phyloP scores from a whole-genome alignment of 2,329 filamentous ascomycete genomes.

The Calonectria naviculata region DNA sequence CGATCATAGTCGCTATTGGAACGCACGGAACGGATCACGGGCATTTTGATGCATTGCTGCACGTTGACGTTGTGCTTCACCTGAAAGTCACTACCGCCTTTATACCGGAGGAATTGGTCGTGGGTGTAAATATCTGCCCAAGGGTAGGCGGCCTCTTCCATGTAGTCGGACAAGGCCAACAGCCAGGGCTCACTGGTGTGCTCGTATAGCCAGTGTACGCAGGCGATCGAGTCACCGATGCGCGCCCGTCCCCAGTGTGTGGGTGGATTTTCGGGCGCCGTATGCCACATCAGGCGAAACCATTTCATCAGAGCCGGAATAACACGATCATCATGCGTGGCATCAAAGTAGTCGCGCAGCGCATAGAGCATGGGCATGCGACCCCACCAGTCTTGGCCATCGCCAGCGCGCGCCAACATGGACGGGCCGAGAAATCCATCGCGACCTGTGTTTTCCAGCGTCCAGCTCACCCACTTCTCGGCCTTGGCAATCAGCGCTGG shows the following conservation, averaged over 20 bases:
- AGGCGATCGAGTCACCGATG: background rate
- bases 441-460: background rate
- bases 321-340: background rate
- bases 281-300: background rate
- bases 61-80: slow-evolving; percentile 3
- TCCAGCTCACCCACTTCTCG: slow-evolving; percentile 1
- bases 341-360: background rate
- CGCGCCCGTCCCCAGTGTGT: background rate
- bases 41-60: slow-evolving; percentile 2
- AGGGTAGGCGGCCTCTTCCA: background rate
- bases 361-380: slow-evolving; percentile 6
- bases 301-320: background rate
- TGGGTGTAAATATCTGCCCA: background rate
- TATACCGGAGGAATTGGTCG: background rate
- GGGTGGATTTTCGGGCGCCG: background rate
- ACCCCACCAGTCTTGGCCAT: slow-evolving; percentile 3
- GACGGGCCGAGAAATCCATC: slow-evolving; percentile 3
- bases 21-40: background rate
- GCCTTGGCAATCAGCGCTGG: background rate
- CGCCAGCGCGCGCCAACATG: background rate
- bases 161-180: background rate
- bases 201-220: background rate
- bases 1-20: background rate
- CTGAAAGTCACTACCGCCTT: background rate
- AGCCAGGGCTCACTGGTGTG: background rate